phyloP scores from a whole-genome alignment of 1,139 yeast species.

The Groenewaldozyma auringiensis region DNA sequence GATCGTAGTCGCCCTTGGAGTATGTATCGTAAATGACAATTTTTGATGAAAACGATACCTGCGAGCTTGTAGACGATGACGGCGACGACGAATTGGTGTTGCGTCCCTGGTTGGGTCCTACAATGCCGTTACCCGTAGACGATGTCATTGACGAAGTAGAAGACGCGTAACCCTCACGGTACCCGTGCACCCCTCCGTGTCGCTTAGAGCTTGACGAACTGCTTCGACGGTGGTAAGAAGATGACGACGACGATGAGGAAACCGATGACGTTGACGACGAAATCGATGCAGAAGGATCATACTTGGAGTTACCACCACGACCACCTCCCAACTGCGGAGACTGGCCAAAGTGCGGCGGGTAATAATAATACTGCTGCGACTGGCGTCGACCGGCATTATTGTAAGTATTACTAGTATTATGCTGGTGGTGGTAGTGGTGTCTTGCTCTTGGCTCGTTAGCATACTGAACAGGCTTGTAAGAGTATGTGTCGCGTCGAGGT shows the following conservation, averaged over 20 bases:
- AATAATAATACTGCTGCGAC: not conserved
- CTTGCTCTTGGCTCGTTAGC: not conserved
- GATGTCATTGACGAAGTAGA: not conserved
- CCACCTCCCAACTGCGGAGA: not conserved
- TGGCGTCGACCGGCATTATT: not conserved
- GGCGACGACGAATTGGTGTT: not conserved
- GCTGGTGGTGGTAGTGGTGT: not conserved
- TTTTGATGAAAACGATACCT: slow-evolving; percentile 73
- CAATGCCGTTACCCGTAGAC: not conserved
- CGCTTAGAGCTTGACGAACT: not conserved
- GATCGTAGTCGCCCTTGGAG: slow-evolving; percentile 76
- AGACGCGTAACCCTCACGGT: not conserved
- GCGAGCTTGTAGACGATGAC: slow-evolving; percentile 3
- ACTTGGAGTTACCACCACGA: not conserved
- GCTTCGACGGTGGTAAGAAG: not conserved
- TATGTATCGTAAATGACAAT: slow-evolving; percentile 84
- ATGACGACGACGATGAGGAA: not conserved
- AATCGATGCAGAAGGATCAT: not conserved
- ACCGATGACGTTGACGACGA: not conserved
- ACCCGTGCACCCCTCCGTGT: not conserved
- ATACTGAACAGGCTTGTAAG: not conserved
- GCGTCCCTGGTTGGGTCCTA: not conserved
- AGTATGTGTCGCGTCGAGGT: not conserved
- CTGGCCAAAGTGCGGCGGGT: not conserved
- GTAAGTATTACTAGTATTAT: not conserved